Conservation (phyloP, 805 yeast genomes). For the Barnettozyma sucrosica region DNA sequence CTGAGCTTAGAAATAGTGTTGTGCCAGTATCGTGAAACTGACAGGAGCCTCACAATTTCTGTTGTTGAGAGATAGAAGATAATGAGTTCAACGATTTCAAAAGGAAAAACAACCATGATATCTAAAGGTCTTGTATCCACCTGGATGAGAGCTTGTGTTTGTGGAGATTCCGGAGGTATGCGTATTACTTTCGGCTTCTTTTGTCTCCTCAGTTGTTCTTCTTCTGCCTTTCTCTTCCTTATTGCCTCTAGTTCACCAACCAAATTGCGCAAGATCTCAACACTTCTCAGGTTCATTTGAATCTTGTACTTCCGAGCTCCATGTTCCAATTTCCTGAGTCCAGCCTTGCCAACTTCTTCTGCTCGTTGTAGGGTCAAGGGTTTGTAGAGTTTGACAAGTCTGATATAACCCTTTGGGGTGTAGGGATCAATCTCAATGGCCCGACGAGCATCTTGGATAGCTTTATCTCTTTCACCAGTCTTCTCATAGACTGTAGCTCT, state of each 20-base stretch:
- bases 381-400: constrained; percentile 15
- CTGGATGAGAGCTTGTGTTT: not conserved
- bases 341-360: constrained; percentile 7
- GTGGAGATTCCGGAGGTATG: not conserved
- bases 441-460: constrained; percentile 17
- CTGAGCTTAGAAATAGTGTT: constrained; percentile 9
- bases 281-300: constrained; percentile 9
- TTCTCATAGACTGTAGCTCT: constrained; percentile 22
- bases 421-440: constrained; percentile 21
- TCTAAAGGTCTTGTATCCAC: constrained; percentile 2
- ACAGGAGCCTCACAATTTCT: constrained; percentile 8
- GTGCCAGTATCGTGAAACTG: constrained; percentile 19
- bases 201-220: not conserved
- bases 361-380: constrained; percentile 8
- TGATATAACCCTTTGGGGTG: constrained; percentile 21
- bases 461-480: constrained; percentile 9
- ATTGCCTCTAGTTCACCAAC: not conserved
- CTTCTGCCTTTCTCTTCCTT: constrained; percentile 6
- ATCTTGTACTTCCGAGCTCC: constrained; percentile 10
- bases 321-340: constrained; percentile 2
- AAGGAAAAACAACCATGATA: constrained; percentile 5
- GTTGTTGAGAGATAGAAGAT: constrained; percentile 1
- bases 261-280: constrained; percentile 10
- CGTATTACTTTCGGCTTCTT: not conserved
- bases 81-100: constrained; percentile 10